These are phyloP conservation scores for Mucor ambiguus DNA, from an alignment of 371 early-diverging fungal species.

Conservation along the genomic window DNA sequence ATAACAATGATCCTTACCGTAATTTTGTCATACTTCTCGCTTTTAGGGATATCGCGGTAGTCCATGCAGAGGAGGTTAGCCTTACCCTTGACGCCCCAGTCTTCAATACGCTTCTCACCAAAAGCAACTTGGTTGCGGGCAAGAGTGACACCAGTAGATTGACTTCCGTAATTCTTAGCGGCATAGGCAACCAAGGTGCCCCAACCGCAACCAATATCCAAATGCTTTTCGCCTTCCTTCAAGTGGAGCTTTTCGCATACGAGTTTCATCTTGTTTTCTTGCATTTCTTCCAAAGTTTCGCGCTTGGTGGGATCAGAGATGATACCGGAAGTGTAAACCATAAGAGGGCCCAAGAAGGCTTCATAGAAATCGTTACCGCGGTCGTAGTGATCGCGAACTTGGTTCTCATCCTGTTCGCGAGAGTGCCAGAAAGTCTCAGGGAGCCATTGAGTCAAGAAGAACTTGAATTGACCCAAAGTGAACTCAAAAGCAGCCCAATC, in stretches of 20 bases:
- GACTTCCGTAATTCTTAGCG: slow-evolving; percentile 84
- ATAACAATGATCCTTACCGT: slow-evolving; percentile 46
- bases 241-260: slow-evolving; percentile 88
- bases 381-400: slow-evolving; percentile 97
- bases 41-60: slow-evolving; percentile 93
- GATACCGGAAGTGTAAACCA: slow-evolving; percentile 96
- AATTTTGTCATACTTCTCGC: slow-evolving; percentile 90
- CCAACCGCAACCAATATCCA: slow-evolving; percentile 99
- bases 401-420: slow-evolving; percentile 93
- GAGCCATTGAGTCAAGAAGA: slow-evolving; percentile 93
- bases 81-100: slow-evolving; percentile 78
- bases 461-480: slow-evolving; percentile 84
- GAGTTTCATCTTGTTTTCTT: slow-evolving; percentile 92
- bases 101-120: slow-evolving; percentile 83
- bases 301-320: slow-evolving; percentile 72
- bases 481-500: slow-evolving; percentile 94
- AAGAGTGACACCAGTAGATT: slow-evolving; percentile 93
- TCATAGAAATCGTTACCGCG: slow-evolving; percentile 97
- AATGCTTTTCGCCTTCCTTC: slow-evolving; percentile 86
- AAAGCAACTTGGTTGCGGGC: slow-evolving; percentile 90
- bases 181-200: slow-evolving; percentile 92
- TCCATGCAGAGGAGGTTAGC: slow-evolving; percentile 90
- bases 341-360: slow-evolving; percentile 90
- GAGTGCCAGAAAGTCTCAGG: slow-evolving; percentile 96
- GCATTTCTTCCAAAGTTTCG: slow-evolving; percentile 92